Evolutionary conservation across 108 stramenopile genomes (phyloP).

Genomic region (Cylindrotheca fusiformis): DNA sequence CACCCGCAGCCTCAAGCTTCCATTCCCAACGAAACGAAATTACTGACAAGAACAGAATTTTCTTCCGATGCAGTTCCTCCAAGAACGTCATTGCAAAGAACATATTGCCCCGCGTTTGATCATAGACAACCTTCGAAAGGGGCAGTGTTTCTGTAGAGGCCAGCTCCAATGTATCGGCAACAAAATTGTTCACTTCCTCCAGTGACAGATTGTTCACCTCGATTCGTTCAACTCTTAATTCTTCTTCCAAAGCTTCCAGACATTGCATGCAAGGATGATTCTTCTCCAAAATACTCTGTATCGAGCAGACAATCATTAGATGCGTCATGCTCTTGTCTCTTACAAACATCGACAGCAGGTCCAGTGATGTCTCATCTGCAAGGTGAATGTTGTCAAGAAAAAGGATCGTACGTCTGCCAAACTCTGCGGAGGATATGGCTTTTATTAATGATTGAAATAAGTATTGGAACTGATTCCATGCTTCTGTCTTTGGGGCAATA

Average conservation of each 20-base stretch:
- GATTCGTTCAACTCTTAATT: constrained; percentile 16
- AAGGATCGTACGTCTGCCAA: constrained; percentile 28
- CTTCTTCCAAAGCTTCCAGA: background rate
- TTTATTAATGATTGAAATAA: constrained; percentile 19
- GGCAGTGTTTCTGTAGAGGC: constrained; percentile 1
- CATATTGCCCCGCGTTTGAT: constrained; percentile 31
- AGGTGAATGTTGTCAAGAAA: constrained; percentile 41
- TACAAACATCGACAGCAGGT: constrained; percentile 17
- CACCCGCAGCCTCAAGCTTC: constrained; percentile 34
- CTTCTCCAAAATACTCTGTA: constrained; percentile 4
- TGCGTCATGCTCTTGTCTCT: constrained; percentile 11
- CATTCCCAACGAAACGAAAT: constrained; percentile 45
- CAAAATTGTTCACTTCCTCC: constrained; percentile 15
- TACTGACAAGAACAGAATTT: constrained; percentile 44
- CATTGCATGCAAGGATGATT: constrained; percentile 2
- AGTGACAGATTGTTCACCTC: constrained; percentile 20
- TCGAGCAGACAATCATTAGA: constrained; percentile 28
- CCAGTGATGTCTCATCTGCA: constrained; percentile 23
- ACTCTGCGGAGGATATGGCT: constrained; percentile 15
- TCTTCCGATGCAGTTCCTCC: constrained; percentile 45
- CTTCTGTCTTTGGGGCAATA: constrained; percentile 6
- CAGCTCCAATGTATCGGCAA: constrained; percentile 22
- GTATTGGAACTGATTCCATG: constrained; percentile 25
- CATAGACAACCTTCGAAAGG: constrained; percentile 22
- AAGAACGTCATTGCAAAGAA: constrained; percentile 34